A percentile compares a stretch with the other conserved stretches of the same genome.
These are phyloP conservation scores for Blastomyces silverae DNA, from an alignment of 2,329 filamentous ascomycete genomes.

Conservation along the genomic window DNA sequence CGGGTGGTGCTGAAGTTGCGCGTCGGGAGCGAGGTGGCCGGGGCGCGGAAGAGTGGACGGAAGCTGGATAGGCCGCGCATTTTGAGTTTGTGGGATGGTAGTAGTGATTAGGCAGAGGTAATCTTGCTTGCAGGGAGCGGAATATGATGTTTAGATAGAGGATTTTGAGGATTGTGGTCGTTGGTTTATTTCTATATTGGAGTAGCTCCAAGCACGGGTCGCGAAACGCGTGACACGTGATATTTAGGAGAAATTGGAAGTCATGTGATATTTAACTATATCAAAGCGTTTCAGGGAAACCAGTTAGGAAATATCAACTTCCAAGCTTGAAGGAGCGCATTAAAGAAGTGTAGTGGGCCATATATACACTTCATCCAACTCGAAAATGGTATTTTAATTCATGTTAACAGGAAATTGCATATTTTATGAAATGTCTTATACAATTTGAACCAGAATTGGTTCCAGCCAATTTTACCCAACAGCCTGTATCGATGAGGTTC, in stretches of 20 bases:
- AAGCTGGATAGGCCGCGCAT: conserved; percentile 47
- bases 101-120: background rate
- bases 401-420: background rate
- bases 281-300: background rate
- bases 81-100: conserved; percentile 16
- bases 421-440: background rate
- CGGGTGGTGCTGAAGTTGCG: conserved; percentile 72
- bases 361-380: background rate
- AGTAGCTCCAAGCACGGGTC: background rate
- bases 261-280: conserved; percentile 10
- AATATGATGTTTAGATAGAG: background rate
- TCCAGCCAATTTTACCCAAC: background rate
- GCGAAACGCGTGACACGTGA: conserved; percentile 8
- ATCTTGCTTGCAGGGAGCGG: background rate
- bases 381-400: background rate
- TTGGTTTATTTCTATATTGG: background rate
- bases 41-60: conserved; percentile 45
- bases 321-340: background rate
- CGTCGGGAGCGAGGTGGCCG: conserved; percentile 34
- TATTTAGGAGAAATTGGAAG: background rate
- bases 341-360: background rate
- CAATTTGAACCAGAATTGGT: background rate
- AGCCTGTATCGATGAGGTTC: background rate
- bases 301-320: background rate
- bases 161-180: background rate